phyloP scores from a whole-genome alignment of 2,329 filamentous ascomycete species.

The Diaporthe sp. region DNA sequence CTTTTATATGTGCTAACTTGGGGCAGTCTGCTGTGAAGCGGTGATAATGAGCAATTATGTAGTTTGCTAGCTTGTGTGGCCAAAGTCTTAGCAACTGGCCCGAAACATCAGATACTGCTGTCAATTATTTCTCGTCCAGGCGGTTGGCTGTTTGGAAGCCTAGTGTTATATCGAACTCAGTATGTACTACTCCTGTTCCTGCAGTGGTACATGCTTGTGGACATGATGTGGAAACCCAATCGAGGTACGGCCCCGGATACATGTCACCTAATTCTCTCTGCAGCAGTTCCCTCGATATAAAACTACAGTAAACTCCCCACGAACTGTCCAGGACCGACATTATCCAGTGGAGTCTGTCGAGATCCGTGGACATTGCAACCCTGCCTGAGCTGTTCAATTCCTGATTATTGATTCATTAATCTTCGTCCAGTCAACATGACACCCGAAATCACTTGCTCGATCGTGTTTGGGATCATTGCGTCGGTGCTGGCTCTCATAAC shows the following conservation, averaged over 20 bases:
- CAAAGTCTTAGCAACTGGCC: too few species aligned
- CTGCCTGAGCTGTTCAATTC: accelerated
- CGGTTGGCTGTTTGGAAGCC: too few species aligned
- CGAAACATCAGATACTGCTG: too few species aligned
- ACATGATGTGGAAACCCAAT: too few species aligned
- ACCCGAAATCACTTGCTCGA: neutral
- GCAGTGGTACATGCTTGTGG: too few species aligned
- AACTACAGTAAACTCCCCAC: too few species aligned
- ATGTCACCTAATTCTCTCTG: neutral
- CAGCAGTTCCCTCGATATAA: neutral
- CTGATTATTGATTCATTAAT: neutral
- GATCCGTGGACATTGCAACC: neutral
- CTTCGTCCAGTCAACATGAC: neutral
- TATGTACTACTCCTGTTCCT: too few species aligned
- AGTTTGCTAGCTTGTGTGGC: too few species aligned
- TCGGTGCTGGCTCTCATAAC: neutral
- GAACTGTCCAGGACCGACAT: neutral
- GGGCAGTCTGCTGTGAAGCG: too few species aligned
- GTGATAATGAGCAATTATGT: too few species aligned
- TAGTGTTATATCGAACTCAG: too few species aligned
- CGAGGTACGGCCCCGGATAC: neutral
- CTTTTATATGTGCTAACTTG: neutral
- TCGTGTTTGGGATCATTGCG: neutral
- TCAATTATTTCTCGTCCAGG: too few species aligned
- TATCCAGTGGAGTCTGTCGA: neutral